Evolutionary conservation across 306 rosid species (phyloP), one percentile per base, ranked within the genome.

Genomic region (Quercus glauca): DNA sequence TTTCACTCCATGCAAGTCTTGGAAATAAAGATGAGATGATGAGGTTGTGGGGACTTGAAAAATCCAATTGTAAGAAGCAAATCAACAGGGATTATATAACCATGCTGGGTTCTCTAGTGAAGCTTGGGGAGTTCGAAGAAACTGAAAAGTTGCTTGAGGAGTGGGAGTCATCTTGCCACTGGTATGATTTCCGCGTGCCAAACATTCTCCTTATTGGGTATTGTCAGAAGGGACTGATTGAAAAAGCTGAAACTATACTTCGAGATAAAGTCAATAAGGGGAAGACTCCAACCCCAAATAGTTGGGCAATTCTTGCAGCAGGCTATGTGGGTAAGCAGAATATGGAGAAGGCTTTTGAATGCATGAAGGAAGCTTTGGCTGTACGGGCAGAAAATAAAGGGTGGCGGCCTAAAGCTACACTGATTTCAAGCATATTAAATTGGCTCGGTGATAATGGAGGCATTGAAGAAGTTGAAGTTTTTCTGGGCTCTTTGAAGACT

Each of bases 261-360:
- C 76, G 1, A 35, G 80, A 75, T 71, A 76, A 87, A 57, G 76
- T 85, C 2, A 53, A 70, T 59, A 81, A 80, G 82, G 91, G 93
- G 74, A 92, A 78, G 85, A 86, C 79, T 67, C 97, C 95, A 18
- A 83, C 76, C 25, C 97, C 95, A 3, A 89, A 90, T 84, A 89
- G 95, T 73, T 92, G 97, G 97, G 61, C 82, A 33, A 92, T 92
- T 53, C 69, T 90, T 55, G 92, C 95, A 45, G 74, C 87, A 26
- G 95, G 91, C 28, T 87, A 87, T 84, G 70, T 85, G 74, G 87
- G 73, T 51, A 86, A 82, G 74, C 84, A 89, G 83, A 79, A 92
- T 56, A 85, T 89, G 95, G 90, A 86, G 87, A 89, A 86, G 83
- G 92, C 90, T 45, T 86, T 81, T 77, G 85, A 87, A 74, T 86